Conservation (phyloP, 768 basidiomycete genomes). For the Leucosporidium scottii region DNA sequence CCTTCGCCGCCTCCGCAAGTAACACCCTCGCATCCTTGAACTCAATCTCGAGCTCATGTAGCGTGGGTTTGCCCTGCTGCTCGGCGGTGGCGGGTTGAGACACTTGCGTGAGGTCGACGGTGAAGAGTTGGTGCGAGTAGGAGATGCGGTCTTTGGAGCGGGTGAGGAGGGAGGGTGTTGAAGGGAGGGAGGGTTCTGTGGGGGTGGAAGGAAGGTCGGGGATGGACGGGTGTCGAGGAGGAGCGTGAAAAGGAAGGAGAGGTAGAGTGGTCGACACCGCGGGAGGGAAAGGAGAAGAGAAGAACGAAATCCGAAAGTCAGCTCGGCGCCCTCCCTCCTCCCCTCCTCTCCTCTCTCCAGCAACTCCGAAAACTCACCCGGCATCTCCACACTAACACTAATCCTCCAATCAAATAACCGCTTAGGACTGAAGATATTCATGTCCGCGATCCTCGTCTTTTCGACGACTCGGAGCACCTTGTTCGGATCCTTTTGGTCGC, state of each 20-base stretch:
- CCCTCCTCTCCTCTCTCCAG: too few species aligned
- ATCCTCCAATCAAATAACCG: conserved; percentile 82
- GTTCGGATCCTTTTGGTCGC: conserved; percentile 62
- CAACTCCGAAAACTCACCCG: neutral
- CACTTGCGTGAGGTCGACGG: conserved; percentile 90
- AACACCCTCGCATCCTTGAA: conserved; percentile 61
- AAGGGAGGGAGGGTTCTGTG: conserved; percentile 11
- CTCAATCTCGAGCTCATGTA: conserved; percentile 90
- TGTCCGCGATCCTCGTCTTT: conserved; percentile 75
- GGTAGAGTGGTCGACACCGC: neutral
- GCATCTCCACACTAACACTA: conserved; percentile 74
- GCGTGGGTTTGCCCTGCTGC: conserved; percentile 8
- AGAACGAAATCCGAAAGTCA: too few species aligned
- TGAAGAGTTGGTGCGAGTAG: conserved; percentile 88
- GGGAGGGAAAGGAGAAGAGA: too few species aligned
- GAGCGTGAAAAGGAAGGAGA: neutral
- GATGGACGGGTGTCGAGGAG: neutral
- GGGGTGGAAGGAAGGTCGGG: too few species aligned
- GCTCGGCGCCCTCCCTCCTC: too few species aligned
- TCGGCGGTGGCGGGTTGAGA: conserved; percentile 27
- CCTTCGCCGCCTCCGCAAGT: conserved; percentile 61
- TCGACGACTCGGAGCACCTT: conserved; percentile 57
- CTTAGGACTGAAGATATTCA: conserved; percentile 81
- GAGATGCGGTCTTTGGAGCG: conserved; percentile 81
- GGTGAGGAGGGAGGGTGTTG: conserved; percentile 17